phyloP scores from a whole-genome alignment of 768 basidiomycete genomes.

The Boletus pseudopeckii region DNA sequence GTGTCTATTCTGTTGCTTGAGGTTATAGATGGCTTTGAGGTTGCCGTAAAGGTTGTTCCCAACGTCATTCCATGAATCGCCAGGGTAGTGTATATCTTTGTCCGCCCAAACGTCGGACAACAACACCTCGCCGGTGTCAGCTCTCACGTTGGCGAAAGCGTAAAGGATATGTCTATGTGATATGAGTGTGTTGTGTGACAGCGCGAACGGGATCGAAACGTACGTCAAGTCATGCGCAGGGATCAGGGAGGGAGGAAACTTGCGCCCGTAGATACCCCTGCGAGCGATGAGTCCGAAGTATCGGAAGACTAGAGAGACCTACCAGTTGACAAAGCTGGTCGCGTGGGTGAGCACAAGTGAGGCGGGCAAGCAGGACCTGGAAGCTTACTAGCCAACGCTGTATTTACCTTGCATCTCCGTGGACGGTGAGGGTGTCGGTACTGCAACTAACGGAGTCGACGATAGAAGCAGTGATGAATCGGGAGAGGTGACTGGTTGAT shows the following conservation, averaged over 20 bases:
- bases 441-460: constrained; percentile 2
- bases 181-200: constrained; percentile 6
- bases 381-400: constrained; percentile 77
- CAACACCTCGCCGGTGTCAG: constrained; percentile 81
- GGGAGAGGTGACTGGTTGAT: constrained; percentile 12
- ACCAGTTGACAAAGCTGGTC: constrained; percentile 77
- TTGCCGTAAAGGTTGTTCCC: constrained; percentile 94
- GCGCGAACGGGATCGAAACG: constrained; percentile 23
- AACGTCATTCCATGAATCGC: constrained; percentile 90
- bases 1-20: constrained; percentile 84
- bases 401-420: constrained; percentile 56
- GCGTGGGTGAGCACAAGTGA: constrained; percentile 8
- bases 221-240: constrained; percentile 85
- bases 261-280: constrained; percentile 95
- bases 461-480: constrained; percentile 3
- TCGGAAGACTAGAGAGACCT: constrained; percentile 8
- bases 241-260: constrained; percentile 83
- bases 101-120: constrained; percentile 94
- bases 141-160: constrained; percentile 85
- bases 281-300: constrained; percentile 4
- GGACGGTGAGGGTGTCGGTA: constrained; percentile 16
- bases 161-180: constrained; percentile 75
- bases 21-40: constrained; percentile 86
- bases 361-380: not conserved
- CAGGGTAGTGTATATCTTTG: constrained; percentile 93